Evolutionary conservation across 805 yeast species (phyloP).

Genomic region (Peterozyma xylosa): DNA sequence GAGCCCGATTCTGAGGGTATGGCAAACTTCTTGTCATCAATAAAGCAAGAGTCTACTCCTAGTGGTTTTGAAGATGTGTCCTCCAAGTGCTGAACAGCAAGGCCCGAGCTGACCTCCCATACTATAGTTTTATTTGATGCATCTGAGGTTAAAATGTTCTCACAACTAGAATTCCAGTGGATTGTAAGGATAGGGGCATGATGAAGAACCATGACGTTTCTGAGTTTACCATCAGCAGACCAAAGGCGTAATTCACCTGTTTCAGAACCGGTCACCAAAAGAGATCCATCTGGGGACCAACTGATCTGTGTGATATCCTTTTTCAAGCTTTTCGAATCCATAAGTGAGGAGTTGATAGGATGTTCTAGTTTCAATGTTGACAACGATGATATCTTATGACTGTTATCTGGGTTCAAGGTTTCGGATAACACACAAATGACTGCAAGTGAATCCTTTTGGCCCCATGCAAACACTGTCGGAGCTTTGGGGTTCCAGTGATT

Average conservation of each 20-base stretch:
- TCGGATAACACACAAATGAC: constrained; percentile 18
- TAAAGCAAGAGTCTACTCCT: constrained; percentile 66
- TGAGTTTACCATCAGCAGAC: constrained; percentile 62
- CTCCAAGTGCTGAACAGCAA: constrained; percentile 39
- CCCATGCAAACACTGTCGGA: constrained; percentile 42
- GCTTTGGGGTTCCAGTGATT: constrained; percentile 52
- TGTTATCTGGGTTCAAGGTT: constrained; percentile 2
- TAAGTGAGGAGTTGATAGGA: constrained; percentile 2
- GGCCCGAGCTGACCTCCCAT: constrained; percentile 61
- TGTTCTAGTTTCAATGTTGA: constrained; percentile 6
- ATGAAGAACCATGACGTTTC: constrained; percentile 47
- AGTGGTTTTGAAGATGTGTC: constrained; percentile 8
- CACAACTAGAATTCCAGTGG: constrained; percentile 54
- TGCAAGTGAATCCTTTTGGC: constrained; percentile 26
- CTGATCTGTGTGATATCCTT: constrained; percentile 23
- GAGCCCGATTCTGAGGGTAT: constrained; percentile 53
- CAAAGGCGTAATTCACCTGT: constrained; percentile 77
- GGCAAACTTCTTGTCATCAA: constrained; percentile 61
- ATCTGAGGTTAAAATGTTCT: constrained; percentile 54
- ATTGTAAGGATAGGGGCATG: constrained; percentile 46
- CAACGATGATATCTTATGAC: neutral
- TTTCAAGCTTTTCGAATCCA: constrained; percentile 9
- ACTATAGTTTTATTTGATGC: constrained; percentile 42
- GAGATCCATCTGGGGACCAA: constrained; percentile 65
- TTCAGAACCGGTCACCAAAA: constrained; percentile 55